Base-by-base conservation (phyloP, 1,284 basidiomycete species). In the Apiotrichum porosum region DNA sequence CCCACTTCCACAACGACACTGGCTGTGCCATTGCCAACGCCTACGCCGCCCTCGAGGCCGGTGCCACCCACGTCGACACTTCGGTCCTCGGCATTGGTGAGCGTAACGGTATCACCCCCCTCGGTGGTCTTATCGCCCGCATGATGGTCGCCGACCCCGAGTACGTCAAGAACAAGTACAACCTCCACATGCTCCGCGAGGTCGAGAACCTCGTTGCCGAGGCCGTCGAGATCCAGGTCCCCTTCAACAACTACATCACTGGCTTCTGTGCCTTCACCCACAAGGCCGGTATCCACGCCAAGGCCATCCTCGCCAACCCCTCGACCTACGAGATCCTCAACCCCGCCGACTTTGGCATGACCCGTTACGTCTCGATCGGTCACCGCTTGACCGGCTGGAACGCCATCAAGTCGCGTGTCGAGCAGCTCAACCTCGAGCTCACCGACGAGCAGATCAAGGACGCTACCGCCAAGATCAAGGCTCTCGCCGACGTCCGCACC, bases 211-310 rank as follows among this genome's bases (percentile, higher is more conserved):
- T 97, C 66, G 94, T 99, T 57, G 95, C 95, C 49, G 93, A 97
- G 75, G 93, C 94, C 42, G 95, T 99, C 54, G 91, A 97, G 74
- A 90, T 98, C 71, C 90, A 92, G 65, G 84, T 99, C 37, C 94
- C 95, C 33, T 99, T 98, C 63, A 74, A 73, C 71, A 77, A 76
- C 75, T 79, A 79, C 68, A 80, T 81, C 63, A 81, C 80, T 48
- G 95, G 95, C 24, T 98, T 97, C 78, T 98, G 95, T 71, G 95
- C 95, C 17, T 99, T 99, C 79, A 99, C 95, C 22, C 95, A 98
- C 85, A 98, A 99, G 84, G 95, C 95, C 26, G 95, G 95, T 74
- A 99, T 99, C 62, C 95, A 99, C 75, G 95, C 95, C 77, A 99
- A 99, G 81, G 95, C 95, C 35, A 99, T 99, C 75, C 83, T 99